Conservation (phyloP, 2,329 filamentous ascomycete species). For the Scedosporium aurantiacum region DNA sequence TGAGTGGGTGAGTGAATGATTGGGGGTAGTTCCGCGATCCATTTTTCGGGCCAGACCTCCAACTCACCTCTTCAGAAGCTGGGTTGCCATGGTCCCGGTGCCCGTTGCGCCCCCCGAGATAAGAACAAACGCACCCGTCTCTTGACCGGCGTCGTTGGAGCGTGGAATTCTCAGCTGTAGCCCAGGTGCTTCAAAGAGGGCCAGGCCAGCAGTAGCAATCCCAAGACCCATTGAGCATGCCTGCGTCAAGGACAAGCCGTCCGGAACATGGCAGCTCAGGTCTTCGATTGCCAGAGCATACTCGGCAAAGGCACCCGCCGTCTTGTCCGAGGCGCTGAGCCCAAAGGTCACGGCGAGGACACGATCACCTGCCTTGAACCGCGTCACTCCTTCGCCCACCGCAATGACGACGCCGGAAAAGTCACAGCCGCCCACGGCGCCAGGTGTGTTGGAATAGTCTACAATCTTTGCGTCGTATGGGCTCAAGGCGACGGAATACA, state of each 20-base stretch:
- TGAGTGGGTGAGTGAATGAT: too few species aligned
- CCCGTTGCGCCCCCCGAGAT: too few species aligned
- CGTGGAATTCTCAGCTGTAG: too few species aligned
- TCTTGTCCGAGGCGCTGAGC: not conserved
- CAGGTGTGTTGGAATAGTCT: too few species aligned
- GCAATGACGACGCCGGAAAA: constrained; percentile 10
- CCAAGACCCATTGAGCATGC: not conserved
- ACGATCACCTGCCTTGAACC: not conserved
- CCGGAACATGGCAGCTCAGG: constrained; percentile 1
- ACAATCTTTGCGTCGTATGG: too few species aligned
- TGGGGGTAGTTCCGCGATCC: too few species aligned
- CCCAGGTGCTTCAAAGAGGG: not conserved
- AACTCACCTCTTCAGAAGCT: too few species aligned
- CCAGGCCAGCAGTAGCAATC: not conserved
- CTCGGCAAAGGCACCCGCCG: constrained; percentile 2
- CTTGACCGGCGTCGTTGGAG: too few species aligned
- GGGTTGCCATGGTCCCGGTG: too few species aligned
- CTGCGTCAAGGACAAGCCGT: not conserved
- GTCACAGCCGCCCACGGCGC: constrained; percentile 6
- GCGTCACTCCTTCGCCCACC: not conserved
- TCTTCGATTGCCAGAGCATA: not conserved
- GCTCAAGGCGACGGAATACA: too few species aligned
- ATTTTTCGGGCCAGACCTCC: not conserved
- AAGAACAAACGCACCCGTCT: too few species aligned
- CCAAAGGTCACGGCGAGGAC: not conserved